Percentiles rank a stretch among this genome's conserved stretches.
Evolutionary conservation across 495 filamentous ascomycete species (phyloP).

Genomic region (Aspergillus haitiensis): DNA sequence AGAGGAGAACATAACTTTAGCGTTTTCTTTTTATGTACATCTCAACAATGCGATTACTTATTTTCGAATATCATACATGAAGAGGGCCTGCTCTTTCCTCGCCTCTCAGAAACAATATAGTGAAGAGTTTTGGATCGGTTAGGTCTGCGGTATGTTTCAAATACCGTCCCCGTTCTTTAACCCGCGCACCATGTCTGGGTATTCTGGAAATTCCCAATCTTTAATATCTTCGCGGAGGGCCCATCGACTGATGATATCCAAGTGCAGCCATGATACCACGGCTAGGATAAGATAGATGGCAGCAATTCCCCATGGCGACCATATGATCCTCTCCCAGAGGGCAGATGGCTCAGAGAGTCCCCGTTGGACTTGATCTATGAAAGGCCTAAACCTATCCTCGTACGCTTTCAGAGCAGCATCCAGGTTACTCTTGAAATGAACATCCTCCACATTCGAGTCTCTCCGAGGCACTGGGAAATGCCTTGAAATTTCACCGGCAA

Average conservation of each 20-base stretch:
- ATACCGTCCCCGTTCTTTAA: no score
- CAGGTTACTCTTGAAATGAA: neutral
- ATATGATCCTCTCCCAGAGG: no score
- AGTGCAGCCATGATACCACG: neutral
- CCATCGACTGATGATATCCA: neutral
- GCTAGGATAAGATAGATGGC: neutral
- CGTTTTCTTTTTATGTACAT: no score
- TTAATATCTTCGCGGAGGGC: neutral
- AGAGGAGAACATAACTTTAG: no score
- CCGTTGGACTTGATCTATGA: slow-evolving; percentile 9
- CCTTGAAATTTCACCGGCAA: slow-evolving; percentile 51
- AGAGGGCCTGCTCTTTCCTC: no score
- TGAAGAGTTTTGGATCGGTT: no score
- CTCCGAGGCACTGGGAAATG: slow-evolving; percentile 22
- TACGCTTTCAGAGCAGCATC: slow-evolving; percentile 17
- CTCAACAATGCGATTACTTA: no score
- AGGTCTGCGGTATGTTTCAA: no score
- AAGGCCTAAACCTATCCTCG: slow-evolving; percentile 41
- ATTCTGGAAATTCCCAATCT: neutral
- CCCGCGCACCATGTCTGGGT: neutral
- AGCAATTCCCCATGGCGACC: neutral
- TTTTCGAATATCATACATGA: no score
- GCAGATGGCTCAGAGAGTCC: no score
- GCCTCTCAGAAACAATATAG: no score
- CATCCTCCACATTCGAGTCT: no score